A percentile compares a stretch with the other conserved stretches of the same genome.
Conservation (phyloP, 306 rosid genomes). For the Mimosa pudica region DNA sequence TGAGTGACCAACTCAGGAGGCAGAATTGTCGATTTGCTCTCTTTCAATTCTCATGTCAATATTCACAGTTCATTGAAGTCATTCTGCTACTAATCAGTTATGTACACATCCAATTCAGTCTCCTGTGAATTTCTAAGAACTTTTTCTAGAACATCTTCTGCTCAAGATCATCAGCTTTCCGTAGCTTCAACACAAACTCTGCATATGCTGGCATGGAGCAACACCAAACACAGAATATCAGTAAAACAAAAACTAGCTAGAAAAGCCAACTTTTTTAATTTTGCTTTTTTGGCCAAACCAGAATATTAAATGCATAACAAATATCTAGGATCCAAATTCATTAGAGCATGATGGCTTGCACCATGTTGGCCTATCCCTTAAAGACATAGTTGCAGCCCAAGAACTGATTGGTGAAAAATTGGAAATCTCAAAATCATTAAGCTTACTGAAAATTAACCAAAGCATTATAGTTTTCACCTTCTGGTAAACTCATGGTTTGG, state of each 20-base stretch:
- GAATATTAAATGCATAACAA: background rate
- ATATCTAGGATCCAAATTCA: conserved; percentile 17
- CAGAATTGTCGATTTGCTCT: background rate
- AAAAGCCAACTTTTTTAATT: conserved; percentile 11
- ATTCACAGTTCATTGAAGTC: background rate
- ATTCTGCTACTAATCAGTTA: conserved; percentile 32
- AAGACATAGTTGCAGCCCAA: background rate
- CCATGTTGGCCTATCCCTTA: background rate
- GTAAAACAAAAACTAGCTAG: background rate
- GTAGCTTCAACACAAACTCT: conserved; percentile 86
- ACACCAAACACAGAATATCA: background rate
- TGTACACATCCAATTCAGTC: conserved; percentile 50
- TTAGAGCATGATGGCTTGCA: background rate
- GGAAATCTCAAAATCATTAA: background rate
- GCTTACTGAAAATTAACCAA: conserved; percentile 26
- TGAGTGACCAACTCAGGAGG: background rate
- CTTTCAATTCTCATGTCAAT: background rate
- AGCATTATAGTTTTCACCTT: conserved; percentile 56
- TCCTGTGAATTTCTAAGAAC: conserved; percentile 29
- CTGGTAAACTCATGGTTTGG: conserved; percentile 80
- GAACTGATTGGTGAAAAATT: background rate
- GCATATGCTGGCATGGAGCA: conserved; percentile 72
- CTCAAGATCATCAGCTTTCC: conserved; percentile 52
- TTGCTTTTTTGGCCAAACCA: background rate
- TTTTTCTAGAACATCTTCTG: conserved; percentile 56